Base-by-base conservation (phyloP, 495 filamentous ascomycete species). In the Neurospora sp. region DNA sequence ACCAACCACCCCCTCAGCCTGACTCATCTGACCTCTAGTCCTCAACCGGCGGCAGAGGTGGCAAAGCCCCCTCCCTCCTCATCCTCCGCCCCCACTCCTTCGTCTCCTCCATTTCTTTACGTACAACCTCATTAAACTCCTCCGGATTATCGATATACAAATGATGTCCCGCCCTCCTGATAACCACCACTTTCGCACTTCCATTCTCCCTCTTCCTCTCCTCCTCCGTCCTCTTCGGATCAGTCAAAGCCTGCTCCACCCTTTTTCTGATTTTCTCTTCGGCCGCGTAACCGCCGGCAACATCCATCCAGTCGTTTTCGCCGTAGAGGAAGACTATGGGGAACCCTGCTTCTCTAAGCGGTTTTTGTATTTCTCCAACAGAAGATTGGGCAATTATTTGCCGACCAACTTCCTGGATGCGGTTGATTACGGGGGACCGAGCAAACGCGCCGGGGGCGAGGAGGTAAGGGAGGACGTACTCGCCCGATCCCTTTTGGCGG, bases 291-390 rank as follows among this genome's bases (percentile, higher is more conserved):
- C 96, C 96, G 18, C 95, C 96, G 0, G 88, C 88, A 14, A 95
- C 89, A 76, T 98, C 96, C 96, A 99, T 98, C 96, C 96, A 99
- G 84, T 99, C 96, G 77, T 94, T 89, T 77, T 97, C 94, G 71
- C 96, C 96, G 77, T 99, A 99, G 91, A 98, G 92, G 77, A 98
- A 88, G 12, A 98, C 88, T 40, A 97, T 85, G 0, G 96, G 96
- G 70, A 94, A 84, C 5, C 94, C 95, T 3, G 87, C 91, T 77
- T 97, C 35, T 35, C 35, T 35, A 35, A 35, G 35, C 35, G 35
- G 35, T 35, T 35, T 35, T 35, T 35, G 35, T 35, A 35, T 5
- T 35, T 35, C 35, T 7, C 35, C 35, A 7, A 35, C 35, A 35
- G 42, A 4, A 3, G 42, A 35, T 18, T 35, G 53, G 14, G 27